These are phyloP conservation scores for Paecilomyces variotii DNA, from an alignment of 2,329 filamentous ascomycete genomes.

Conservation along the genomic window DNA sequence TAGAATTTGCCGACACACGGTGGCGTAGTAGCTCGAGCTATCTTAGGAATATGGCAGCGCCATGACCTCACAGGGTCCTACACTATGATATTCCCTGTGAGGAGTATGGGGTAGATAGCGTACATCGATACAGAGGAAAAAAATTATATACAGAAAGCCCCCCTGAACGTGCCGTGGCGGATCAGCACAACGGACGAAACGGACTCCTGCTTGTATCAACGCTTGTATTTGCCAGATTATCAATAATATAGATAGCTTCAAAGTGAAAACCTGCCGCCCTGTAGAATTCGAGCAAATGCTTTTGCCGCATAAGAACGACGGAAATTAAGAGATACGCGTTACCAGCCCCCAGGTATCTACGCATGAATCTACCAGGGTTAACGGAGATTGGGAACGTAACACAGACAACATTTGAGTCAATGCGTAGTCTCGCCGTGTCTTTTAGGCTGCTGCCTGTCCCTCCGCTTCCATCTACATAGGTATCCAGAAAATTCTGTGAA, in stretches of 20 bases:
- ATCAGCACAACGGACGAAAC: not conserved
- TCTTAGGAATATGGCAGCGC: no score
- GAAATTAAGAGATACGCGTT: not conserved
- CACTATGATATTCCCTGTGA: no score
- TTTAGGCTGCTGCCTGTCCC: not conserved
- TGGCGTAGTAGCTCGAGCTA: no score
- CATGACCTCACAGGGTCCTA: no score
- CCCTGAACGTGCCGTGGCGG: not conserved
- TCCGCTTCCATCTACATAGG: not conserved
- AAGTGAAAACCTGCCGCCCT: not conserved
- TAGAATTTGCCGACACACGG: no score
- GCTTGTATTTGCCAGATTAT: not conserved
- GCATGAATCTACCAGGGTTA: not conserved
- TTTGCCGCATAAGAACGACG: not conserved
- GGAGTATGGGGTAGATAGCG: no score
- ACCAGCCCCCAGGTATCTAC: not conserved
- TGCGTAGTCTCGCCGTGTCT: not conserved
- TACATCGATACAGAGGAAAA: no score
- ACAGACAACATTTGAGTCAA: not conserved
- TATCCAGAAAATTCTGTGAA: not conserved
- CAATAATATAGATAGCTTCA: not conserved
- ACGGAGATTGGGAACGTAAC: not conserved
- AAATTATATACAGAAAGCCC: not conserved
- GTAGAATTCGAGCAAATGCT: no score
- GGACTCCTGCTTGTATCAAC: not conserved